Percentiles rank a stretch among this genome's conserved stretches.
Evolutionary conservation across 2,329 filamentous ascomycete species (phyloP).

Genomic region (Venturia carpophila): DNA sequence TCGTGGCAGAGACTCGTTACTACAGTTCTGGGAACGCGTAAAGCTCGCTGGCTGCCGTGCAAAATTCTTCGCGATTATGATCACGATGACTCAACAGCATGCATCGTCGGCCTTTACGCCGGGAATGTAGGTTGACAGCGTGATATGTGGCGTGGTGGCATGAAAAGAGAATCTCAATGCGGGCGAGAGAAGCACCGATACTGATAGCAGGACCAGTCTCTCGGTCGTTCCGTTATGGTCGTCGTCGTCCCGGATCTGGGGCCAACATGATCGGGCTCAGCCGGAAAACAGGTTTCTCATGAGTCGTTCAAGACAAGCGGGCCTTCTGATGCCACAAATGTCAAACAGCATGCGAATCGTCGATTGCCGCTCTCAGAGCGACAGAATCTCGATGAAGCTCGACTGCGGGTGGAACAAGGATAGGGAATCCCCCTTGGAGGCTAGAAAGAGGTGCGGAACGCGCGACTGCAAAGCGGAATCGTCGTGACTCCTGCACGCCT

Average conservation of each 20-base stretch:
- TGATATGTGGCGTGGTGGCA: too few relatives aligned
- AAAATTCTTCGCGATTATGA: not conserved
- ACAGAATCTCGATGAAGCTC: too few relatives aligned
- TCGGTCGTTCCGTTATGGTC: not conserved
- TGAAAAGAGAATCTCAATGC: not conserved
- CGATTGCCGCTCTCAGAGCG: not conserved
- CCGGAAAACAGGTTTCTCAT: not conserved
- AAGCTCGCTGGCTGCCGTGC: not conserved
- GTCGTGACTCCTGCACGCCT: too few relatives aligned
- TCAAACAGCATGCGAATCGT: not conserved
- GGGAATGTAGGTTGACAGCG: not conserved
- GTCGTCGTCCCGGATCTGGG: not conserved
- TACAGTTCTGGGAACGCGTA: not conserved
- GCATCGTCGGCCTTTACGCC: not conserved
- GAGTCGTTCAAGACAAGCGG: not conserved
- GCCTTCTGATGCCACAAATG: too few relatives aligned
- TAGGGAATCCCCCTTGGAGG: not conserved
- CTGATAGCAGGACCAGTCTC: not conserved
- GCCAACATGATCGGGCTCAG: not conserved
- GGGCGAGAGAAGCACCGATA: constrained; percentile 8
- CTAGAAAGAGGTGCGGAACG: too few relatives aligned
- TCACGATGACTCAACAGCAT: not conserved
- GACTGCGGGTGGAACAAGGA: not conserved
- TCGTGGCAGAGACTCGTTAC: not conserved
- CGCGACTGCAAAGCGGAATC: not conserved